phyloP scores from a whole-genome alignment of 2,329 filamentous ascomycete species.

The Neonectria hederae region DNA sequence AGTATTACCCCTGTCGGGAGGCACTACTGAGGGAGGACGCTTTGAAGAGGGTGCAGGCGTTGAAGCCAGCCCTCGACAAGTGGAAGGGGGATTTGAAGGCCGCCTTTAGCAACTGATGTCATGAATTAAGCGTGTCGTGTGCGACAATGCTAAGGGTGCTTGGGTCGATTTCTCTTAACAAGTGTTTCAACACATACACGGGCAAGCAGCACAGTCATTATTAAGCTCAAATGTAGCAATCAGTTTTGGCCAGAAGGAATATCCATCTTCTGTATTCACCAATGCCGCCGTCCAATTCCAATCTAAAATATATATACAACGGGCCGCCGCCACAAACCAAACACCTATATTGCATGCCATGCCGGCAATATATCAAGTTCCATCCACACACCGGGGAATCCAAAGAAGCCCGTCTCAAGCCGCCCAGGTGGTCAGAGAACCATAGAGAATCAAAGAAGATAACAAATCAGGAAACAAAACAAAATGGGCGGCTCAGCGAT shows the following conservation, averaged over 20 bases:
- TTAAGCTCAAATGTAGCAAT: constrained; percentile 24
- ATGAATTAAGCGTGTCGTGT: neutral
- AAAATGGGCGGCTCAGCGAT: constrained; percentile 25
- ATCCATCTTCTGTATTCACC: constrained; percentile 35
- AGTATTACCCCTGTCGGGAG: constrained; percentile 46
- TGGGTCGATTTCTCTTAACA: neutral
- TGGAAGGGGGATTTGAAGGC: constrained; percentile 32
- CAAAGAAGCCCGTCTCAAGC: constrained; percentile 9
- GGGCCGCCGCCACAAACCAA: constrained; percentile 25
- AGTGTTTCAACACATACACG: neutral
- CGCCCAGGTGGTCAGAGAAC: constrained; percentile 6
- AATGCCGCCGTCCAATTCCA: constrained; percentile 23
- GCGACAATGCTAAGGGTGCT: neutral
- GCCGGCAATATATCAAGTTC: constrained; percentile 23
- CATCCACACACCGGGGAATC: constrained; percentile 23
- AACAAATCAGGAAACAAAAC: constrained; percentile 19
- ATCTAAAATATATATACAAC: constrained; percentile 36
- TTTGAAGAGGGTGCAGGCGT: constrained; percentile 41
- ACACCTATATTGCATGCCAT: constrained; percentile 27
- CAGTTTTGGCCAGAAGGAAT: constrained; percentile 28
- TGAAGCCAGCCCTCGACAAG: constrained; percentile 35
- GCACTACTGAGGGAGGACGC: constrained; percentile 48
- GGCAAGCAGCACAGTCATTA: constrained; percentile 18
- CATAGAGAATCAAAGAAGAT: constrained; percentile 12
- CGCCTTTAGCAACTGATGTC: neutral